These are phyloP conservation scores for Coniophora puteana DNA, from an alignment of 1,284 basidiomycete species.

Conservation along the genomic window DNA sequence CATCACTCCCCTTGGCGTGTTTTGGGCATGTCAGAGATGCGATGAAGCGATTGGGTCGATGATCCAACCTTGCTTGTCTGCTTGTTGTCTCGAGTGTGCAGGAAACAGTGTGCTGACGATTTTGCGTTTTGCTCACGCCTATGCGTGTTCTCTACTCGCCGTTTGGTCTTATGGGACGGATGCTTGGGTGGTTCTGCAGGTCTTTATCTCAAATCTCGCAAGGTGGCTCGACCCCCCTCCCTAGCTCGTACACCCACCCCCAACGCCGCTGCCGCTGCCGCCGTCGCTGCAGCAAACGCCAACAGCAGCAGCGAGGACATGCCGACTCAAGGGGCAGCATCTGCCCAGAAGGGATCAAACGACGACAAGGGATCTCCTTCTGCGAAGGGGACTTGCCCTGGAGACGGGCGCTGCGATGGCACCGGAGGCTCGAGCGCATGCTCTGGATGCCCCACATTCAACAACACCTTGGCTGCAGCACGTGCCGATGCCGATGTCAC, in stretches of 20 bases:
- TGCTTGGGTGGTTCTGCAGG: conserved; percentile 40
- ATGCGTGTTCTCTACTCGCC: conserved; percentile 6
- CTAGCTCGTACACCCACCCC: conserved; percentile 38
- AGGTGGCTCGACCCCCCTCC: conserved; percentile 50
- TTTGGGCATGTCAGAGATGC: conserved; percentile 31
- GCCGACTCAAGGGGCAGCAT: conserved; percentile 24
- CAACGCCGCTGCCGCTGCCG: conserved; percentile 23
- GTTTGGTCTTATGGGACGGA: conserved; percentile 26
- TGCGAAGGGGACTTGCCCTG: conserved; percentile 78
- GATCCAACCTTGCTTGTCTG: too few relatives aligned
- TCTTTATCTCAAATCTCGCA: conserved; percentile 67
- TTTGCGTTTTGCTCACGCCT: too few relatives aligned
- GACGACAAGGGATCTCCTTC: conserved; percentile 21
- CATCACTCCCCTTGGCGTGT: conserved; percentile 32
- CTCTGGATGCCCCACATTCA: conserved; percentile 91
- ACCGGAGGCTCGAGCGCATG: conserved; percentile 90
- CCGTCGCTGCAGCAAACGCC: conserved; percentile 28
- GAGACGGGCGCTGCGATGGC: conserved; percentile 93
- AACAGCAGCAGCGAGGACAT: conserved; percentile 28
- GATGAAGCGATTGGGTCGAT: conserved; percentile 31
- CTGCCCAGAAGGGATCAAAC: too few relatives aligned
- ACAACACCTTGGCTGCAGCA: conserved; percentile 59
- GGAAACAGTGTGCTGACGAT: too few relatives aligned
- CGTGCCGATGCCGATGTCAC: too few relatives aligned
- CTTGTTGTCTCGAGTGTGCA: too few relatives aligned